Evolutionary conservation across 2,329 filamentous ascomycete genomes (phyloP).

Genomic region (Fonsecaea monophora): DNA sequence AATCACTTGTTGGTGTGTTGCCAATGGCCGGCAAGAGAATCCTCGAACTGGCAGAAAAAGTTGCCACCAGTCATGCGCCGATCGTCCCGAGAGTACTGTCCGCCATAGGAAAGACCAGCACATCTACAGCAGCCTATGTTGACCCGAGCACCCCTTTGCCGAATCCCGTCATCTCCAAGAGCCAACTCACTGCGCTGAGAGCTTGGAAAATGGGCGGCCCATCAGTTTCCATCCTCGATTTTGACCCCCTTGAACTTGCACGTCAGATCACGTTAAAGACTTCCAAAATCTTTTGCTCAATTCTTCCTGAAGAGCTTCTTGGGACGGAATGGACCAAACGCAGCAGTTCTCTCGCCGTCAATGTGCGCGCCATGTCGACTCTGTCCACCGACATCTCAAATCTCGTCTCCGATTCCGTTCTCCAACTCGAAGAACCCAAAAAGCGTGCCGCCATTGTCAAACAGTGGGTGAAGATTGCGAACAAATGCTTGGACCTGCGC

Average conservation of each 20-base stretch:
- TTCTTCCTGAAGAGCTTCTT: conserved; percentile 88
- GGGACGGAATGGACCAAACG: conserved; percentile 95
- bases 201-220: conserved; percentile 76
- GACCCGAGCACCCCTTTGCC: conserved; percentile 76
- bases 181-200: conserved; percentile 74
- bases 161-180: conserved; percentile 72
- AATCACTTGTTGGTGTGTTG: conserved; percentile 70
- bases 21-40: conserved; percentile 82
- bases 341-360: conserved; percentile 76
- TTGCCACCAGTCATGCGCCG: conserved; percentile 73
- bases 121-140: conserved; percentile 73
- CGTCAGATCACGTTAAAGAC: conserved; percentile 92
- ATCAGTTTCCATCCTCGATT: conserved; percentile 79
- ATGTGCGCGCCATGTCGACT: conserved; percentile 92
- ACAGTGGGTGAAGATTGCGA: conserved; percentile 96
- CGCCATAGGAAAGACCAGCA: conserved; percentile 86
- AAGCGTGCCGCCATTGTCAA: conserved; percentile 90
- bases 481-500: conserved; percentile 83
- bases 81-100: conserved; percentile 83
- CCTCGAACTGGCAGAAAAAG: conserved; percentile 77
- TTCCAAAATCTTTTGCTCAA: conserved; percentile 88
- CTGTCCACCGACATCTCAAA: conserved; percentile 92
- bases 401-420: conserved; percentile 88
- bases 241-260: conserved; percentile 88
- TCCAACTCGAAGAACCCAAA: conserved; percentile 87